These are phyloP conservation scores for Wallacemonas collosoma DNA, from an alignment of 208 protist genomes.

Conservation along the genomic window DNA sequence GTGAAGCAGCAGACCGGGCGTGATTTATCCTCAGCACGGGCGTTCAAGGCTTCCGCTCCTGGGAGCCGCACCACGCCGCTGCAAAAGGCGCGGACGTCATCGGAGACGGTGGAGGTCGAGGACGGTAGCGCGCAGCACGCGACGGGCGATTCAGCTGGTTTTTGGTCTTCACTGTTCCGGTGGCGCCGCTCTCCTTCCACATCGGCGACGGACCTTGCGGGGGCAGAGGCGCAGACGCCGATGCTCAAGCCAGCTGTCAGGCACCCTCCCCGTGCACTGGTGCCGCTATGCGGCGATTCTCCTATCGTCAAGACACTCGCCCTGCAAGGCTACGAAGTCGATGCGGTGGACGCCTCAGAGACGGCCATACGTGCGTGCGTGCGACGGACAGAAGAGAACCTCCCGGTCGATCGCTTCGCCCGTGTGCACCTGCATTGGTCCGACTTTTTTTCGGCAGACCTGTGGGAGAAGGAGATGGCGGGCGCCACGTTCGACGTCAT, in stretches of 20 bases:
- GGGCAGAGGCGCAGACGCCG: not conserved
- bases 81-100: not conserved
- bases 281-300: constrained; percentile 90
- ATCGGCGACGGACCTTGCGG: not conserved
- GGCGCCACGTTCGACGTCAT: constrained; percentile 78
- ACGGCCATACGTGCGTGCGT: constrained; percentile 79
- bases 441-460: constrained; percentile 78
- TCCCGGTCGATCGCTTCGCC: constrained; percentile 41
- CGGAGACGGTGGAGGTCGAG: not conserved
- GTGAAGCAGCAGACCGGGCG: constrained; percentile 70
- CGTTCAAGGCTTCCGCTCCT: constrained; percentile 44
- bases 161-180: not conserved
- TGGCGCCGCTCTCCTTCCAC: constrained; percentile 10
- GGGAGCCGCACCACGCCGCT: not conserved
- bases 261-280: constrained; percentile 48
- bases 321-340: constrained; percentile 79
- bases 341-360: constrained; percentile 77
- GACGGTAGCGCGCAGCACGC: not conserved
- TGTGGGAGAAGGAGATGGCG: constrained; percentile 70
- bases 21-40: constrained; percentile 59
- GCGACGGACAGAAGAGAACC: constrained; percentile 52
- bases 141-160: not conserved
- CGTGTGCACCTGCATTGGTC: constrained; percentile 71
- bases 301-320: constrained; percentile 75
- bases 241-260: constrained; percentile 3